These are phyloP conservation scores for Globisporangium nagaii DNA, from an alignment of 352 stramenopile species.

Conservation along the genomic window DNA sequence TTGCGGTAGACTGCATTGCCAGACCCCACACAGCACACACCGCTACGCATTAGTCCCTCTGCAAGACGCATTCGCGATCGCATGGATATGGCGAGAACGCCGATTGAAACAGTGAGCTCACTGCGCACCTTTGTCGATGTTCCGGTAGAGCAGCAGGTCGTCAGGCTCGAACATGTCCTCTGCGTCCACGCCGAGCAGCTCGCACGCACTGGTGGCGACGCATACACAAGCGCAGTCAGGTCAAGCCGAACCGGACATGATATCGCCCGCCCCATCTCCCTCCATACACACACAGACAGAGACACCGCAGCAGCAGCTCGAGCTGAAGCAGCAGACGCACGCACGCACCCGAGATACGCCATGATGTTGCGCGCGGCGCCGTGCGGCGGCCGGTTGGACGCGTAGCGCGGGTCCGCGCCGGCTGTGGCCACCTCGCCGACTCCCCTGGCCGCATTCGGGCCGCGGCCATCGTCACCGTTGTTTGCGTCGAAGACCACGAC, in stretches of 20 bases:
- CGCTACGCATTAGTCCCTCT: not conserved
- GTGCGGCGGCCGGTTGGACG: not conserved
- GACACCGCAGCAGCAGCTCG: not conserved
- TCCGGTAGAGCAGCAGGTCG: slow-evolving; percentile 48
- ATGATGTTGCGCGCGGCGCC: slow-evolving; percentile 38
- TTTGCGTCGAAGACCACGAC: slow-evolving; percentile 7
- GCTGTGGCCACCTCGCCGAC: not conserved
- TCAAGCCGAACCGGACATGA: slow-evolving; percentile 1
- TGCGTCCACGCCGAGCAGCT: slow-evolving; percentile 47
- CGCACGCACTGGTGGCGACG: slow-evolving; percentile 64
- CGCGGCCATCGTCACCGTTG: not conserved
- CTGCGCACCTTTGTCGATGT: slow-evolving; percentile 64
- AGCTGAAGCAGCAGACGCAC: not conserved
- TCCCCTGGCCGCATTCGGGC: not conserved
- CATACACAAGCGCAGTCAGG: not conserved
- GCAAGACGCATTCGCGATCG: not conserved
- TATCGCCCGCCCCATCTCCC: no score
- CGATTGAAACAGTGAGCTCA: no score
- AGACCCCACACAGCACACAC: not conserved
- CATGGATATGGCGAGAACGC: no score
- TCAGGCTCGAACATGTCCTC: slow-evolving; percentile 69
- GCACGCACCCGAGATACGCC: slow-evolving; percentile 60
- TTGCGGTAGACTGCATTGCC: slow-evolving; percentile 79
- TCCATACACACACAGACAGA: not conserved
- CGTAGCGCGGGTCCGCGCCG: not conserved